Evolutionary conservation across 1,284 basidiomycete genomes (phyloP), one percentile per base, ranked within the genome.

Genomic region (Fomitopsis palustris): DNA sequence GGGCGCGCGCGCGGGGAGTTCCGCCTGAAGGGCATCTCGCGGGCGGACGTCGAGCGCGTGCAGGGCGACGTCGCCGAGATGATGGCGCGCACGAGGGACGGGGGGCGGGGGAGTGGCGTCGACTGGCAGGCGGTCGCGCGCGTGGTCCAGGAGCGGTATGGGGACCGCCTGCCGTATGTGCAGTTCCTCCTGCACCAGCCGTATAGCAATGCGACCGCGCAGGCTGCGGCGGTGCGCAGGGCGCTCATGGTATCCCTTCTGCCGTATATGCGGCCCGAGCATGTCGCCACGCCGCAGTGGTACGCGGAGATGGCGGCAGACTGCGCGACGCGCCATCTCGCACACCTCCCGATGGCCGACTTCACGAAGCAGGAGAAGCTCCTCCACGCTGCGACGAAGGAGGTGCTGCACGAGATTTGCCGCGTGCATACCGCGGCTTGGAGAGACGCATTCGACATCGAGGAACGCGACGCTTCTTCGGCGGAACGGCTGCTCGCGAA

Each of bases 391-490:
- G 49, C 49, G 9, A 31, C 33, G 29, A 27, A 31, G n/a, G 49
- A 52, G 49, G 49, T 52, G n/a, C 29, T 52, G 5, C 49, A 35
- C 33, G 49, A 52, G n/a, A 52, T 35, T 31, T 52, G 49, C 49
- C 31, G 49, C 12, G 49, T 52, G n/a, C 33, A 52, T 23, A 37
- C 49, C 4, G 29, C 17, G 49, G 49, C 49, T 6, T 52, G 49
- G 49, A 31, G 17, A 31, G 49, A 52, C 31, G 31, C 27, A 8
- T 52, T 52, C 16, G 33, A 37, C 17, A 16, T 35, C 1, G 49
- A 52, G 49, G n/a, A n/a, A n/a, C 25, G 35, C n/a, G 25, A 31
- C 49, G 31, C n/a, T 16, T 6, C 35, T 10, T 17, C 21, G 12
- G n/a, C 19, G 1, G 9, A 9, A 14, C 17, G 19, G 1, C 4